Evolutionary conservation across 1,284 basidiomycete species (phyloP).

Genomic region (Ganoderma multipileum): DNA sequence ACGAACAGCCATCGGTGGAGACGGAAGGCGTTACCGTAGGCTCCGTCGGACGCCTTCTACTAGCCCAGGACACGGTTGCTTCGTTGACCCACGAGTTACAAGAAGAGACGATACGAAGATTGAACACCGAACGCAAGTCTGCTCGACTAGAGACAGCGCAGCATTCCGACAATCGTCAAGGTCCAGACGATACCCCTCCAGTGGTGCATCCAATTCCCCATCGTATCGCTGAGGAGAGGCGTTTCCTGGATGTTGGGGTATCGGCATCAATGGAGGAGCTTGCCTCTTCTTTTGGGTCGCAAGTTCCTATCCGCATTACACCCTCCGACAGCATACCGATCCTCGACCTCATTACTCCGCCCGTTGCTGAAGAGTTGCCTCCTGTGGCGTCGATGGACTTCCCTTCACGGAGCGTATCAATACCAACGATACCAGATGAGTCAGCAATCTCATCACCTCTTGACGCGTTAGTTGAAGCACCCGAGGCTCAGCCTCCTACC

Average conservation of each 20-base stretch:
- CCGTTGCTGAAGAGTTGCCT: conserved; percentile 4
- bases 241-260: conserved; percentile 7
- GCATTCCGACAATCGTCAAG: conserved; percentile 12
- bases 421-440: conserved; percentile 2
- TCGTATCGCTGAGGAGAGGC: conserved; percentile 16
- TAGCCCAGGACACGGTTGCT: conserved; percentile 66
- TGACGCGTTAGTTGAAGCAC: neutral
- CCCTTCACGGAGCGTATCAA: neutral
- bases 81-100: conserved; percentile 71
- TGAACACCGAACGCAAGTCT: conserved; percentile 55
- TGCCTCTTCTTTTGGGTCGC: too few relatives aligned
- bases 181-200: neutral
- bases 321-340: conserved; percentile 4
- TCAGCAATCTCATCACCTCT: neutral
- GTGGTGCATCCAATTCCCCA: conserved; percentile 23
- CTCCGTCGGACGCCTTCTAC: conserved; percentile 59
- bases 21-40: conserved; percentile 32
- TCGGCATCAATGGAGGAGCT: neutral
- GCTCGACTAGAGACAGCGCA: conserved; percentile 27
- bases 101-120: conserved; percentile 63
- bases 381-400: neutral
- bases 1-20: conserved; percentile 40
- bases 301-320: neutral
- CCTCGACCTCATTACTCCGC: conserved; percentile 17
- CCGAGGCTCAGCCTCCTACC: too few relatives aligned